These are phyloP conservation scores for Agaricales sp. DNA, from an alignment of 1,284 basidiomycete species.

Conservation along the genomic window DNA sequence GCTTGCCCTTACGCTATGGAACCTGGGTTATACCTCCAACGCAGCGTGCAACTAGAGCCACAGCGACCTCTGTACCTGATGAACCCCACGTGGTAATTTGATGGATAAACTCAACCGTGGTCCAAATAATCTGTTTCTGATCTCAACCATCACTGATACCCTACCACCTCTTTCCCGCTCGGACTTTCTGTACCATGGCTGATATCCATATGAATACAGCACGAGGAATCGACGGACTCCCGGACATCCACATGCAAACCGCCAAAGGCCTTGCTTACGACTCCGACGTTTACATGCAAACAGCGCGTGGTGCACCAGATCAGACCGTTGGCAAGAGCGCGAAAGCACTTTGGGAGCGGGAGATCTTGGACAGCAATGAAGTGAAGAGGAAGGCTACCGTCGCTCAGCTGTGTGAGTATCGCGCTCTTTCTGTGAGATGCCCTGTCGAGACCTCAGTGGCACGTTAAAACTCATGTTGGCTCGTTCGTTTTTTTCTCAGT, in stretches of 20 bases:
- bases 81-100: no score
- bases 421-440: slow-evolving; percentile 1
- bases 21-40: no score
- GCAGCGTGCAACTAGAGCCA: no score
- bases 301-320: slow-evolving; percentile 47
- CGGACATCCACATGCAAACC: slow-evolving; percentile 60
- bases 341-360: slow-evolving; percentile 63
- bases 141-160: not conserved
- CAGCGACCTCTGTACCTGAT: no score
- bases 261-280: slow-evolving; percentile 33
- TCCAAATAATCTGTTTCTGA: no score
- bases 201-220: slow-evolving; percentile 70
- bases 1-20: no score
- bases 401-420: slow-evolving; percentile 79
- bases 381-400: slow-evolving; percentile 91
- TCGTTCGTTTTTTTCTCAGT: slow-evolving; percentile 33
- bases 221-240: slow-evolving; percentile 36
- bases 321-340: slow-evolving; percentile 37
- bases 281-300: slow-evolving; percentile 60
- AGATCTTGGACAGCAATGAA: slow-evolving; percentile 74
- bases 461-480: not conserved
- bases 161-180: not conserved
- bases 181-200: slow-evolving; percentile 1
- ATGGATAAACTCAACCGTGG: no score
- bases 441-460: not conserved